Evolutionary conservation across 2,329 filamentous ascomycete species (phyloP), one percentile per base, ranked within the genome.

Genomic region (Xylariomycetidae sp.): DNA sequence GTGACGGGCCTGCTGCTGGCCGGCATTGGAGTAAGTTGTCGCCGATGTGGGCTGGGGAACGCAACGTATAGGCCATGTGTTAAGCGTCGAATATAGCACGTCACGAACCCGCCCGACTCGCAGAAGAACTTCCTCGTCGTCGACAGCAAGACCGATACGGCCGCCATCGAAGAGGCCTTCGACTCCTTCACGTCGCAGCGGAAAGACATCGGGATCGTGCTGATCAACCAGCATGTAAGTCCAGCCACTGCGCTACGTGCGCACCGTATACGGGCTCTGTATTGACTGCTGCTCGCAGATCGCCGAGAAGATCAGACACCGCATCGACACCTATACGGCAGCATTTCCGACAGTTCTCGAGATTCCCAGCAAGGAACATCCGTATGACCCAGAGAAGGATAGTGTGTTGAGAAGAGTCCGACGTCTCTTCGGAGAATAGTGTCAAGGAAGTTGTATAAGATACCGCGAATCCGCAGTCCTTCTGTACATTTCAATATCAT

Each of bases 61-160:
- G n/a, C n/a, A n/a, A n/a, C n/a, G n/a, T n/a, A n/a, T n/a, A n/a
- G n/a, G n/a, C n/a, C n/a, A n/a, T n/a, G n/a, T n/a, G n/a, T n/a
- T n/a, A n/a, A n/a, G n/a, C n/a, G n/a, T n/a, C n/a, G 19, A n/a
- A n/a, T 4, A 2, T 45, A 95, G 89, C 90, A 96, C 60, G 89
- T 96, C 43, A 94, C 88, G 12, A 74, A 82, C 34, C 83, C 86
- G 6, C 86, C 90, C 27, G 87, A 94, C 57, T 76, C 85, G 24
- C 84, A 95, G 59, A 94, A 95, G 71, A 98, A 98, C 72, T 98
- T 95, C 67, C 79, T 98, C 8, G 87, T 98, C 36, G 92, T 98
- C 42, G 90, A 98, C 62, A 69, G 64, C 58, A 96, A 96, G 72
- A 98, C 90, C 23, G 88, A 95, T 47, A 92, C 75, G 33, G 69